Evolutionary conservation across 495 filamentous ascomycete species (phyloP), one percentile per base, ranked within the genome.

Genomic region (Neurospora tetrasperma): DNA sequence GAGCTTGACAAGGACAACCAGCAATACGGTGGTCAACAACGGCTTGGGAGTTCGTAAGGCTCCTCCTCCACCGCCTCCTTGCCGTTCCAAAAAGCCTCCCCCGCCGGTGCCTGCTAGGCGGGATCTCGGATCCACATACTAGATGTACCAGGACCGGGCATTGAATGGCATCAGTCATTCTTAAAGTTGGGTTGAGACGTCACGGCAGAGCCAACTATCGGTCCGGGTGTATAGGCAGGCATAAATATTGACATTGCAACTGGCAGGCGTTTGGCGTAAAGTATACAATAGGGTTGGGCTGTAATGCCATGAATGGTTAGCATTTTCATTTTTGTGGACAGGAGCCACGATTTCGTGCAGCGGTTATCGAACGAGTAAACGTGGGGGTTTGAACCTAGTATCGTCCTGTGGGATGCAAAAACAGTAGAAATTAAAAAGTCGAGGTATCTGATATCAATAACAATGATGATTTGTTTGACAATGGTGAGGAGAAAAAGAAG

Each of bases 1-100:
- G 42, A 90, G 89, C 78, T 79, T 86, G 66, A 83, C 85, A 62
- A 89, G 89, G 35, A 86, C 76, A 48, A 72, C 87, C 44, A 87
- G 84, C 72, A 85, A 88, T 71, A 86, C 86, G 76, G 80, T 84
- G 73, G 84, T 84, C 39, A 85, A 82, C 40, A 59, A 85, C 72
- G 81, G 74, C 8, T 72, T 74, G 4, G 76, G 81, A 23, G 70
- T 77, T 35, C 92, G 92, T 83, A 94, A 93, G 80, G 88, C 87
- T 10, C 91, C 93, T 43, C 93, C 93, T 8, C 93, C 93, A 43
- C 93, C 93, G 31, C 93, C 93, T 14, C 93, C 93, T n/a, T 91
- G 89, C 73, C 84, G 92, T 75, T 82, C 88, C 14, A 94, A 92
- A 88, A 96, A 92, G 83, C 88, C 92, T 46, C 84, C 91, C 10